Conservation (phyloP, 1,284 basidiomycete species). For the Irpex sp. region DNA sequence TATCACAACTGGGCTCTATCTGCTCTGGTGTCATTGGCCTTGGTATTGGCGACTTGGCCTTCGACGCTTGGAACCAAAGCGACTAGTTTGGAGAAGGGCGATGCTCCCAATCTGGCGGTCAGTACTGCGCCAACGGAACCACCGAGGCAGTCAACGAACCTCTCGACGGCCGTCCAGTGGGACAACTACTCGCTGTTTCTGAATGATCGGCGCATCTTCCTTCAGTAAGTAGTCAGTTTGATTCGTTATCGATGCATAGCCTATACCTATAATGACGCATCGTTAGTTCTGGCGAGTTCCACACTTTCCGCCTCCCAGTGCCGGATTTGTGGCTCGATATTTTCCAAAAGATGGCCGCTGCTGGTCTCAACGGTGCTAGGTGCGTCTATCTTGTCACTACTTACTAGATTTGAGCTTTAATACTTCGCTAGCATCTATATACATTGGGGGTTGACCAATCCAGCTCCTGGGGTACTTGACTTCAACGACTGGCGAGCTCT, state of each 20-base stretch:
- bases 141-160: slow-evolving; percentile 34
- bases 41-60: slow-evolving; percentile 22
- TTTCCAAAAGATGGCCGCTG: slow-evolving; percentile 84
- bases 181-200: slow-evolving; percentile 40
- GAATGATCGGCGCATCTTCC: slow-evolving; percentile 44
- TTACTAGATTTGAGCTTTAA: not conserved
- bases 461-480: slow-evolving; percentile 78
- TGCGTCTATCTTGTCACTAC: slow-evolving; percentile 9
- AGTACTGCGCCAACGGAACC: slow-evolving; percentile 24
- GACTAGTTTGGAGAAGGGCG: not conserved
- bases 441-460: slow-evolving; percentile 82
- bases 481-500: slow-evolving; percentile 77
- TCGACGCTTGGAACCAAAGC: not conserved
- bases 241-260: not conserved
- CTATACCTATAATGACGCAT: not conserved
- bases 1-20: slow-evolving; percentile 21
- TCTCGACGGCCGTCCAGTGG: slow-evolving; percentile 38
- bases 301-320: slow-evolving; percentile 85
- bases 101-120: not conserved
- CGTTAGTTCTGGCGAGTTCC: slow-evolving; percentile 79
- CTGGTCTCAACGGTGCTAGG: slow-evolving; percentile 79
- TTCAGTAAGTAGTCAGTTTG: slow-evolving; percentile 48
- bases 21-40: slow-evolving; percentile 15
- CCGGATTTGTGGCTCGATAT: slow-evolving; percentile 86
- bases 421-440: slow-evolving; percentile 65